phyloP scores from a whole-genome alignment of 2,329 filamentous ascomycete species.

The Fusarium paranaense region DNA sequence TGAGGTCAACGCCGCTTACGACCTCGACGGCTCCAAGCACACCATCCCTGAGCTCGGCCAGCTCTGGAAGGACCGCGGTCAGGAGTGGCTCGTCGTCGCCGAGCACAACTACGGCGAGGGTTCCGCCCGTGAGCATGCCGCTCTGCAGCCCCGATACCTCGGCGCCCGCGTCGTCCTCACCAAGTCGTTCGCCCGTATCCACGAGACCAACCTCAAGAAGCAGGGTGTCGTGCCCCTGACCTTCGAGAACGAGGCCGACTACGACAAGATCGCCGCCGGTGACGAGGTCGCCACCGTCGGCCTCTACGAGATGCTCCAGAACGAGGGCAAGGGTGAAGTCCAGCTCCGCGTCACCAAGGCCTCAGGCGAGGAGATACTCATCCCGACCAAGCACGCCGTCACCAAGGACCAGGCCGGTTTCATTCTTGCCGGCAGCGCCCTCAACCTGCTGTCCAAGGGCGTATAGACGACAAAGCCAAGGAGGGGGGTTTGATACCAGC shows the following conservation, averaged over 20 bases:
- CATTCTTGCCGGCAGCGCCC: slow-evolving; percentile 90
- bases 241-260: slow-evolving; percentile 89
- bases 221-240: slow-evolving; percentile 96
- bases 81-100: slow-evolving; percentile 92
- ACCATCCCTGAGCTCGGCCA: slow-evolving; percentile 90
- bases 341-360: slow-evolving; percentile 73
- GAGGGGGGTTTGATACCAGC: background rate
- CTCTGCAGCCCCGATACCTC: slow-evolving; percentile 90
- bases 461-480: slow-evolving; percentile 26
- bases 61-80: slow-evolving; percentile 80
- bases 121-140: slow-evolving; percentile 88
- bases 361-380: slow-evolving; percentile 72
- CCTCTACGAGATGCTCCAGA: slow-evolving; percentile 82
- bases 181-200: slow-evolving; percentile 91
- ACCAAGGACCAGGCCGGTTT: slow-evolving; percentile 92
- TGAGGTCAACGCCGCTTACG: slow-evolving; percentile 93
- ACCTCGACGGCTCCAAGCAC: slow-evolving; percentile 78
- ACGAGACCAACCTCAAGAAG: slow-evolving; percentile 97
- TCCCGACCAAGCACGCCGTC: slow-evolving; percentile 88
- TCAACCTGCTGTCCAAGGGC: slow-evolving; percentile 85
- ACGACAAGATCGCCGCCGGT: slow-evolving; percentile 83
- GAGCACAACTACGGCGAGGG: slow-evolving; percentile 98
- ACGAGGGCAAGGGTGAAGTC: slow-evolving; percentile 82
- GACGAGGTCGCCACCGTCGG: slow-evolving; percentile 88
- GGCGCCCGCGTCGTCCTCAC: slow-evolving; percentile 85